These are phyloP conservation scores for Pleurotus cornucopiae DNA, from an alignment of 768 basidiomycete genomes.

Conservation along the genomic window DNA sequence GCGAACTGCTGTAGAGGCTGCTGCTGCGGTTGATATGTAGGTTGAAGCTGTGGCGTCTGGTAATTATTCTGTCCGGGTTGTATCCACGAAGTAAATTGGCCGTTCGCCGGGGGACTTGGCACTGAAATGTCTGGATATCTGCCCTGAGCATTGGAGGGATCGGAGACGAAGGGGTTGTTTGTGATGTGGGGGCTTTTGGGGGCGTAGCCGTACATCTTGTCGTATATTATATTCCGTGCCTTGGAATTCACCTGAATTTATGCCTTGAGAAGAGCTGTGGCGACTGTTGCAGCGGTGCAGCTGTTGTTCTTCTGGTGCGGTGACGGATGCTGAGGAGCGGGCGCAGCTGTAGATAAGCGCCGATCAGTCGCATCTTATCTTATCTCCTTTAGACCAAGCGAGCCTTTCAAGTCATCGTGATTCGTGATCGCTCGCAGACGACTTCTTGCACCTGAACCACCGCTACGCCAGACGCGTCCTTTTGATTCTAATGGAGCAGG, in stretches of 20 bases:
- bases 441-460: background rate
- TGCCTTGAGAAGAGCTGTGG: background rate
- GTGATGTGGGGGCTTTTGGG: constrained; percentile 30
- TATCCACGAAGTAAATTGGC: constrained; percentile 37
- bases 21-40: constrained; percentile 32
- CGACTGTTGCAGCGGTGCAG: background rate
- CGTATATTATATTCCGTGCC: background rate
- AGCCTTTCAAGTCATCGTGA: background rate
- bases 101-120: constrained; percentile 14
- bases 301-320: background rate
- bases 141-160: constrained; percentile 39
- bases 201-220: constrained; percentile 25
- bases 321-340: background rate
- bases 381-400: background rate
- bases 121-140: constrained; percentile 65
- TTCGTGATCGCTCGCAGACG: background rate
- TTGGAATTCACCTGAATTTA: background rate
- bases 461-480: background rate
- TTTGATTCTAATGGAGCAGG: constrained; percentile 54
- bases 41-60: constrained; percentile 34
- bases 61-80: constrained; percentile 19
- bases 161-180: constrained; percentile 70
- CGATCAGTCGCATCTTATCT: constrained; percentile 3
- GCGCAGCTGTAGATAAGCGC: background rate
- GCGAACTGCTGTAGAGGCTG: constrained; percentile 26